phyloP scores from a whole-genome alignment of 805 yeast genomes.

The Saccharomycopsis sp. region DNA sequence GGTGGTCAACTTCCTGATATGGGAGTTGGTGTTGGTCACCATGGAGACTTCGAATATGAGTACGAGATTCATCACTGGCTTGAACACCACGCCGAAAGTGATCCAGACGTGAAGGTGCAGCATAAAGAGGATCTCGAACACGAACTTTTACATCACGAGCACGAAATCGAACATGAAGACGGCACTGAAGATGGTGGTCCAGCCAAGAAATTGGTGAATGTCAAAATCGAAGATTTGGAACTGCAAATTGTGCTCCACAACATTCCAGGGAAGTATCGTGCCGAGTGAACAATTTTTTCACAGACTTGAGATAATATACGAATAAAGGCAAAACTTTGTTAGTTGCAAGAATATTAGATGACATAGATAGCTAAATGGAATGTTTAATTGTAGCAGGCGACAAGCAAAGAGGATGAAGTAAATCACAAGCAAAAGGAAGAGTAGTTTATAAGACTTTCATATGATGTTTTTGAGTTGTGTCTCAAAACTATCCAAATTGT shows the following conservation, averaged over 20 bases:
- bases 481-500: constrained; percentile 39
- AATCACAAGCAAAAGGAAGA: no score
- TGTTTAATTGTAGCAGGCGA: no score
- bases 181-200: constrained; percentile 31
- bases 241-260: constrained; percentile 30
- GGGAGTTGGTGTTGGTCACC: constrained; percentile 82
- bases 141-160: constrained; percentile 78
- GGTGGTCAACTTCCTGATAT: constrained; percentile 85
- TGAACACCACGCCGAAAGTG: constrained; percentile 64
- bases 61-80: constrained; percentile 96
- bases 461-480: constrained; percentile 22
- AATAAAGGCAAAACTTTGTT: no score
- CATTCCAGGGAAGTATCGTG: constrained; percentile 33
- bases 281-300: background rate
- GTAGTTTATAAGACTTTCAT: no score
- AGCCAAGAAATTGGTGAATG: constrained; percentile 29
- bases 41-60: constrained; percentile 86
- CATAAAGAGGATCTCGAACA: constrained; percentile 88
- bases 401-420: no score
- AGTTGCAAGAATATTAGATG: no score
- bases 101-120: constrained; percentile 73
- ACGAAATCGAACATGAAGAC: constrained; percentile 59
- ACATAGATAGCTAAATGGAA: no score
- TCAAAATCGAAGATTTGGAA: constrained; percentile 35
- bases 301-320: background rate